Evolutionary conservation across 2,329 filamentous ascomycete species (phyloP), one percentile per base, ranked within the genome.

Genomic region (Penicillium brasilianum): DNA sequence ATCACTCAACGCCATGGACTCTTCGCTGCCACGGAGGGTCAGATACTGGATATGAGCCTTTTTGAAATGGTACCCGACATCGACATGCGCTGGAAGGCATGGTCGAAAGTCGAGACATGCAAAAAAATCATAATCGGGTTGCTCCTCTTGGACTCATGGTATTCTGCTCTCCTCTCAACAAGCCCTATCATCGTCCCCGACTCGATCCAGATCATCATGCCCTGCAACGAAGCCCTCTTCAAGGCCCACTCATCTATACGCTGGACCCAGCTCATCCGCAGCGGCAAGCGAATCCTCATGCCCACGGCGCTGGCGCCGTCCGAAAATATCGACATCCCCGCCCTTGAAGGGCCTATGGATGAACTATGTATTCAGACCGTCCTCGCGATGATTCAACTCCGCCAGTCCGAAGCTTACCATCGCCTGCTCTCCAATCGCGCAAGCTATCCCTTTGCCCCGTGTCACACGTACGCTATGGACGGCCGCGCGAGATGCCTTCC

Each of bases 81-180:
- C 36, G 80, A 83, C 52, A 71, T 75, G 25, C 73, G 78, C 65
- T 85, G 83, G 83, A 83, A 81, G 65, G 79, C 81, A 2, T 85
- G 83, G 83, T 78, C 79, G 62, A 80, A 81, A 52, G 76, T 84
- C 8, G 83, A 85, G 69, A 83, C 81, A 50, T 76, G 76, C 0
- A 84, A 84, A 67, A 76, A 82, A 34, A 73, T 81, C n/a, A 81
- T 82, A n/a, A 74, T 80, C 16, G 80, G 80, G 5, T 71, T 83
- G 18, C 67, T 83, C 18, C 74, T 81, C 32, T 67, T 78, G 34
- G 81, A 83, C 61, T 81, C 80, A 9, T 83, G 80, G 79, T 82
- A 78, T 66, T 80, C 81, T 8, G 78, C 79, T 1, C 80, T 82
- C 53, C 71, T 83, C 16, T 82, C 79, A 5, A 78, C 76, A n/a